These are phyloP conservation scores for Trifolium subterraneum DNA, from an alignment of 306 rosid species.

Conservation along the genomic window DNA sequence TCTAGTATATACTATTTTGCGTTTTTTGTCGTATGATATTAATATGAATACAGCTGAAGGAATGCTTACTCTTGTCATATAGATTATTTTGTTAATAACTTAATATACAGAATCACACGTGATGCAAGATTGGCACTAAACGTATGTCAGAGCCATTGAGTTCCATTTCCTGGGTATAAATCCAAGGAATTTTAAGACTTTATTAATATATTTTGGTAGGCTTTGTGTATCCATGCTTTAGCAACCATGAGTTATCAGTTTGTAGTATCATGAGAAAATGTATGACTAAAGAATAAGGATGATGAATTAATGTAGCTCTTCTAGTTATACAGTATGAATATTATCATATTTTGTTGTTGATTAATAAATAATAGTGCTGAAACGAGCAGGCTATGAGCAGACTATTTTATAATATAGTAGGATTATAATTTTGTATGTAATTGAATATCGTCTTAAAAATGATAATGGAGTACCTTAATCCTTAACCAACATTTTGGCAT, in stretches of 20 bases:
- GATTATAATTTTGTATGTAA: slow-evolving; percentile 19
- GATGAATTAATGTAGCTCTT: slow-evolving; percentile 26
- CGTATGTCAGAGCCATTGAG: slow-evolving; percentile 1
- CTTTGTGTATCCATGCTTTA: slow-evolving; percentile 12
- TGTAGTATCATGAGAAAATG: slow-evolving; percentile 6
- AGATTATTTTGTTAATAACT: neutral
- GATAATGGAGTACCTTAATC: neutral
- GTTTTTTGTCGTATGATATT: slow-evolving; percentile 2
- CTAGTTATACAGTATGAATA: slow-evolving; percentile 11
- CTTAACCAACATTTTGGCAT: neutral
- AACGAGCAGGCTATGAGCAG: neutral
- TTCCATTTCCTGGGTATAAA: slow-evolving; percentile 10
- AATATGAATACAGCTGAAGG: slow-evolving; percentile 19
- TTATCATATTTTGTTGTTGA: slow-evolving; percentile 22
- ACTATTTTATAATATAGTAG: neutral
- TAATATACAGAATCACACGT: neutral
- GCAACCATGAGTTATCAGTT: slow-evolving; percentile 11
- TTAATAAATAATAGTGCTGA: slow-evolving; percentile 14
- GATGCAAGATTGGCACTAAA: neutral
- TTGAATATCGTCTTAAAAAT: slow-evolving; percentile 8
- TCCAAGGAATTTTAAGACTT: slow-evolving; percentile 3
- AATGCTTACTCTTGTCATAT: slow-evolving; percentile 24
- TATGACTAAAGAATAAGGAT: slow-evolving; percentile 8
- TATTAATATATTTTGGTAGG: neutral
- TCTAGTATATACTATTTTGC: no score